Evolutionary conservation across 441 rosid genomes (phyloP).

Genomic region (Aquilaria agallochum): DNA sequence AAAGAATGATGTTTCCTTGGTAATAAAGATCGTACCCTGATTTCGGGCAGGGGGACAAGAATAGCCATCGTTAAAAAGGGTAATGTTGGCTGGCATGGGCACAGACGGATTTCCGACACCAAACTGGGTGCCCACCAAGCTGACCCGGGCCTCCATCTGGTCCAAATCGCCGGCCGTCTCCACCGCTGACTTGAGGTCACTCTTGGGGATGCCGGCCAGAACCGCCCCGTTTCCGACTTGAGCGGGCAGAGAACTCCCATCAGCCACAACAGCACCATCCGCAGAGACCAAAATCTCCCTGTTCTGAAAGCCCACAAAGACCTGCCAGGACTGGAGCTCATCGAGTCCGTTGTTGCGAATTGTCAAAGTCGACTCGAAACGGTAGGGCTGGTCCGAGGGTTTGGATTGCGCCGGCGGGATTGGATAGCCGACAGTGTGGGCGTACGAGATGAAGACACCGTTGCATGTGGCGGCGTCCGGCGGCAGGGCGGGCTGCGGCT

Average conservation of each 20-base stretch:
- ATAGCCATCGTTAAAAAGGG: conserved; percentile 47
- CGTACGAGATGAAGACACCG: conserved; percentile 43
- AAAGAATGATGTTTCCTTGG: too few relatives aligned
- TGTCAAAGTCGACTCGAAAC: conserved; percentile 41
- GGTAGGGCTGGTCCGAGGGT: conserved; percentile 44
- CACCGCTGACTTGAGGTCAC: conserved; percentile 45
- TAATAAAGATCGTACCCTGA: conserved; percentile 15
- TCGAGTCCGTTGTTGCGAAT: conserved; percentile 49
- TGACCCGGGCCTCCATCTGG: conserved; percentile 32
- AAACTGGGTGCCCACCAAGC: conserved; percentile 44
- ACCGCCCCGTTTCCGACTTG: conserved; percentile 40
- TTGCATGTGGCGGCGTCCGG: conserved; percentile 24
- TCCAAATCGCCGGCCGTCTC: conserved; percentile 44
- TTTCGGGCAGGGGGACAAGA: conserved; percentile 30
- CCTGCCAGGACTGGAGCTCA: conserved; percentile 53
- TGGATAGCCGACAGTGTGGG: conserved; percentile 25
- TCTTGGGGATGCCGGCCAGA: conserved; percentile 34
- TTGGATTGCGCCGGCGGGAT: conserved; percentile 48
- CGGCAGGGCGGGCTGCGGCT: conserved; percentile 23
- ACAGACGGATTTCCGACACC: conserved; percentile 26
- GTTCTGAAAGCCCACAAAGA: conserved; percentile 42
- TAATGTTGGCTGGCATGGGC: conserved; percentile 39
- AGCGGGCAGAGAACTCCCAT: conserved; percentile 42
- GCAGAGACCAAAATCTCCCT: conserved; percentile 39
- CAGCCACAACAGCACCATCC: conserved; percentile 29